Base-by-base conservation (phyloP, 1,284 basidiomycete species). In the Puccinia sorghi region DNA sequence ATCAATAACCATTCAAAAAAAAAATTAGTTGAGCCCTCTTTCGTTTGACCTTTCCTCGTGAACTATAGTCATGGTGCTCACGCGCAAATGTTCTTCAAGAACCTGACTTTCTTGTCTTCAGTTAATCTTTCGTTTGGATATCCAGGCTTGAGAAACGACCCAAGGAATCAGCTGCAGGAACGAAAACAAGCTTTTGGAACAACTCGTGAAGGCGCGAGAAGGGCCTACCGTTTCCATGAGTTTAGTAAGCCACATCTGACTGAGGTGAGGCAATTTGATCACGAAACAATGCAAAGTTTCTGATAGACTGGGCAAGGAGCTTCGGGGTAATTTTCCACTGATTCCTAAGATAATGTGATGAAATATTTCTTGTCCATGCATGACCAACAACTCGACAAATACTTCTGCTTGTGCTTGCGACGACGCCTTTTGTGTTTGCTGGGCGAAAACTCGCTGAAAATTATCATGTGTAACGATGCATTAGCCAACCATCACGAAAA, bases 211-310 rank as follows among this genome's bases (percentile, higher is more conserved):
- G 32, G 37, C 8, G 32, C 27, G 0, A 63, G 27, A 52, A 22
- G 20, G 52, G 32, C 61, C 32, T 41, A 75, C 72, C 56, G 79
- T 69, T 46, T 69, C 69, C 13, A 83, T 69, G 25, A 83, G 57
- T 27, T 80, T 80, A 56, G 80, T 71, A 52, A 83, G 37, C 12
- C 75, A 79, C 0, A 77, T 57, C 13, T 82, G 70, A 6, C 81
- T 80, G 52, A 81, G 77, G 3, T 81, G 81, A 0, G 81, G 80
- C 4, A 82, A 39, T 3, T 83, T 81, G n/a, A 82, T 76, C 4
- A 82, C 59, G 41, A 81, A 80, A 8, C 82, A 81, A n/a, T 83
- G 83, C 12, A 83, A 76, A 4, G 83, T 64, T 69, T 84, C 83
- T 22, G 81, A 79, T n/a, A 84, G 80, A 4, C 73, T 69, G 20